A percentile compares a stretch with the other conserved stretches of the same genome.
Evolutionary conservation across 768 basidiomycete species (phyloP).

Genomic region (Gloeophyllum trabeum): DNA sequence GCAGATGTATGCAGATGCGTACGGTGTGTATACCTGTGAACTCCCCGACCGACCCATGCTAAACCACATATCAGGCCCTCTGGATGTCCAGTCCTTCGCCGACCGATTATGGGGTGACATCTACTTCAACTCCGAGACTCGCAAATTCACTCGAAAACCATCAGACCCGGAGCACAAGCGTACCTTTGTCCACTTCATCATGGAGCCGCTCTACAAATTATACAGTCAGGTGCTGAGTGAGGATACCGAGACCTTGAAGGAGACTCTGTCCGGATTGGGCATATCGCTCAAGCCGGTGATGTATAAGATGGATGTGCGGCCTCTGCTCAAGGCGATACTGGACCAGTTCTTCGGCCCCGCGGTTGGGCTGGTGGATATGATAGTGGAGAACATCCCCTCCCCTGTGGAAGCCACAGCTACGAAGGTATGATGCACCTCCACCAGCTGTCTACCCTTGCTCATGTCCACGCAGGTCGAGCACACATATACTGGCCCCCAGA

Average conservation of each 20-base stretch:
- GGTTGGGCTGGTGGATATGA: constrained; percentile 86
- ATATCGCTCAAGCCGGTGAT: constrained; percentile 86
- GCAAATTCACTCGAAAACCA: constrained; percentile 85
- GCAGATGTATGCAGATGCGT: constrained; percentile 91
- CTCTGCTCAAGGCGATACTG: constrained; percentile 84
- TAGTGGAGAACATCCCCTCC: constrained; percentile 85
- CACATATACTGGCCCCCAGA: constrained; percentile 85
- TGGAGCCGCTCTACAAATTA: constrained; percentile 94
- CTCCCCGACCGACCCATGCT: background rate
- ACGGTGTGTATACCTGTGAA: constrained; percentile 35
- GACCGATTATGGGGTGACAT: constrained; percentile 96
- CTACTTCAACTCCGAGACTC: constrained; percentile 75
- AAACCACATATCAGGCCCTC: constrained; percentile 33
- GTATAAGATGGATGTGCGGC: constrained; percentile 98
- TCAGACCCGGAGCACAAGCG: constrained; percentile 69
- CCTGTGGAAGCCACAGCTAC: constrained; percentile 43
- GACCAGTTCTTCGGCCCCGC: constrained; percentile 94
- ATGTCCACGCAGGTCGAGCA: constrained; percentile 45
- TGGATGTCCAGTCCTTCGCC: constrained; percentile 82
- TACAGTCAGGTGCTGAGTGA: constrained; percentile 93
- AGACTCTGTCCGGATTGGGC: constrained; percentile 63
- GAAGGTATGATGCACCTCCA: constrained; percentile 36
- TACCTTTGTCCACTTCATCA: constrained; percentile 90
- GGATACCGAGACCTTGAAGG: constrained; percentile 79
- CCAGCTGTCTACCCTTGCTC: background rate